Base-by-base conservation (phyloP, 2,329 filamentous ascomycete genomes). In the Trichoderma sp. region DNA sequence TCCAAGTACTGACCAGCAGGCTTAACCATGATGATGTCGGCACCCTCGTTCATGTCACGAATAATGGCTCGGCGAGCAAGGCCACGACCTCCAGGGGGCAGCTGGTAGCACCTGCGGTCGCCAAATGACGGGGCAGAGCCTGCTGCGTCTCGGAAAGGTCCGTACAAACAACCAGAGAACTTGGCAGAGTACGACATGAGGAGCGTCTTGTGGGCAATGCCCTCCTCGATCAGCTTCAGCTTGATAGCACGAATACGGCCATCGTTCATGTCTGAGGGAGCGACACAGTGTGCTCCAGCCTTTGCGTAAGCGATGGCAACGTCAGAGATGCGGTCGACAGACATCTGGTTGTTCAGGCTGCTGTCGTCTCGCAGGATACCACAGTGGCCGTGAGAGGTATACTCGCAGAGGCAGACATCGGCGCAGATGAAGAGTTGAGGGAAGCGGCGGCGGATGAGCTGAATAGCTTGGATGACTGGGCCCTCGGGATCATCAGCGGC, bases 11-110 rank as follows among this genome's bases (percentile, higher is more conserved):
- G 95, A 80, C 94, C 94, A 11, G 97, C 97, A 2, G 97, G 97
- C 89, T 99, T 99, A 77, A 99, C 97, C 96, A 99, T 98, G 85
- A 99, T 98, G 79, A 98, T 95, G 82, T 99, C 97, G 24, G 97
- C 97, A 31, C 97, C 97, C 85, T 99, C 97, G 78, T 89, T 90
- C 79, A 99, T 96, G 83, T 99, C 97, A 79, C 97, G 91, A 56
- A 91, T 87, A 78, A 99, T 98, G 66, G 97, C 97, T 79, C 97
- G 91, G 78, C 97, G 92, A 18, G 97, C 97, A 62, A 99, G 91
- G 41, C 97, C 97, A 68, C 97, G 93, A 31, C 95, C 97, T 77
- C 95, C 95, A 0, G 95, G 95, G 1, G 97, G 97, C 12, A 99
- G 90, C 86, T 99, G 97, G 87, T 99, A 99, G 90, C 97, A 98